Percentiles rank a stretch among this genome's conserved stretches.
These are phyloP conservation scores for Fusarium agapanthi DNA, from an alignment of 2,329 filamentous ascomycete species.

Conservation along the genomic window DNA sequence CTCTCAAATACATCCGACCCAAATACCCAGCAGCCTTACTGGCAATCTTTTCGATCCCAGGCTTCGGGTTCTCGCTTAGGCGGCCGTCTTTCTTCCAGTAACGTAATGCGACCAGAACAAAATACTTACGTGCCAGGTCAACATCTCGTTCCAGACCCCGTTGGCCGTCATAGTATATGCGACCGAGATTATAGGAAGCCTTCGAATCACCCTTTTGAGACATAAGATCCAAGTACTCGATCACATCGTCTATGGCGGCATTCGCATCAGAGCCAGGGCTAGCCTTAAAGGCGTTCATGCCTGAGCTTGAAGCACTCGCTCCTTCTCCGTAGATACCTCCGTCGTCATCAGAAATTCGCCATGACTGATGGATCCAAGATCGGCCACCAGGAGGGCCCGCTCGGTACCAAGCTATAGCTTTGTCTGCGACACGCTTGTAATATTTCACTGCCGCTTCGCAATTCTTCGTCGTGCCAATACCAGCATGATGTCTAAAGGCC, in stretches of 20 bases:
- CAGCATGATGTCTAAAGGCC: conserved; percentile 84
- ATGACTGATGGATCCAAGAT: conserved; percentile 78
- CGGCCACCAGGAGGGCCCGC: conserved; percentile 91
- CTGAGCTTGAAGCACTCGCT: conserved; percentile 88
- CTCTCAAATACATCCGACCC: conserved; percentile 87
- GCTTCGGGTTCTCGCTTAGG: conserved; percentile 72
- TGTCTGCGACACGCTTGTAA: conserved; percentile 94
- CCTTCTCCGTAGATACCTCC: conserved; percentile 96
- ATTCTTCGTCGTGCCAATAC: conserved; percentile 84
- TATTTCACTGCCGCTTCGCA: conserved; percentile 87
- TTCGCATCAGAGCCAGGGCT: conserved; percentile 81
- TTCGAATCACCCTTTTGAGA: conserved; percentile 89
- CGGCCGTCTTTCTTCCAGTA: conserved; percentile 87
- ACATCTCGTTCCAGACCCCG: conserved; percentile 78
- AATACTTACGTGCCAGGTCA: conserved; percentile 79
- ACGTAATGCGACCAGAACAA: conserved; percentile 78
- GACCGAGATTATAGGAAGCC: conserved; percentile 85
- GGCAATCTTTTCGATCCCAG: conserved; percentile 78
- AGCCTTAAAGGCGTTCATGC: conserved; percentile 79
- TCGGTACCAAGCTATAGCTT: conserved; percentile 86
- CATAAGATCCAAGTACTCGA: conserved; percentile 92
- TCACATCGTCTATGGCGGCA: conserved; percentile 88
- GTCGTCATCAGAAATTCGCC: conserved; percentile 86
- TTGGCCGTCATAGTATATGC: conserved; percentile 88
- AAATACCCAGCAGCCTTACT: conserved; percentile 87